These are phyloP conservation scores for Neckera pumila DNA, from an alignment of 225 moss, liverwort and hornwort genomes.

Conservation along the genomic window DNA sequence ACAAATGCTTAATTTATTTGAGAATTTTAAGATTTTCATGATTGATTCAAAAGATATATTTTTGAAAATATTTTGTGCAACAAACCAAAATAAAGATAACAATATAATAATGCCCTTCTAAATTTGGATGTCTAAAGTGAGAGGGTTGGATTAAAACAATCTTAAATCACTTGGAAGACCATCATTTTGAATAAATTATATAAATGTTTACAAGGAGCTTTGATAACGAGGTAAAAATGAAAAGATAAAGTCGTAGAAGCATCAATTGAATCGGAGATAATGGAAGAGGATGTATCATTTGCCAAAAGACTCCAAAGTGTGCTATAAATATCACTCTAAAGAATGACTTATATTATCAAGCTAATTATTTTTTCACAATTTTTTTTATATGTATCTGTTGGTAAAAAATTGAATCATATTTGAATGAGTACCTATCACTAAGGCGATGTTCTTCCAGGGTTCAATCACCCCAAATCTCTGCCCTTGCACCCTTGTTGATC, in stretches of 20 bases:
- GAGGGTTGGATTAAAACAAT: not conserved
- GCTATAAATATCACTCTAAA: not conserved
- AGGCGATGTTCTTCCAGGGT: not conserved
- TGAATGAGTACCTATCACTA: too few relatives aligned
- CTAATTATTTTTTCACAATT: not conserved
- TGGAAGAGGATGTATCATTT: too few relatives aligned
- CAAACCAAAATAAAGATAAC: not conserved
- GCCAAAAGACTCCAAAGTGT: not conserved
- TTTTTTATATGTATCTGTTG: not conserved
- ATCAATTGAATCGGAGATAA: not conserved
- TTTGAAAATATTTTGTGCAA: not conserved
- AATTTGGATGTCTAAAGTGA: not conserved
- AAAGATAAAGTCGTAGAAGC: not conserved
- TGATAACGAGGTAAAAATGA: not conserved
- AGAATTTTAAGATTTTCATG: not conserved
- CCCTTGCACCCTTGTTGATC: not conserved
- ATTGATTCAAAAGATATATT: not conserved
- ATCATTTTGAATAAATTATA: not conserved
- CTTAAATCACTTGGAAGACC: not conserved
- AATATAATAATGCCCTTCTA: not conserved
- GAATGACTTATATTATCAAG: not conserved
- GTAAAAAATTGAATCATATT: too few relatives aligned
- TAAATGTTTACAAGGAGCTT: not conserved
- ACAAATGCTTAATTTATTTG: not conserved
- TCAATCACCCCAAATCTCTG: not conserved